Evolutionary conservation across 139 green algal genomes (phyloP).

Genomic region (Edaphochlamys debaryana): DNA sequence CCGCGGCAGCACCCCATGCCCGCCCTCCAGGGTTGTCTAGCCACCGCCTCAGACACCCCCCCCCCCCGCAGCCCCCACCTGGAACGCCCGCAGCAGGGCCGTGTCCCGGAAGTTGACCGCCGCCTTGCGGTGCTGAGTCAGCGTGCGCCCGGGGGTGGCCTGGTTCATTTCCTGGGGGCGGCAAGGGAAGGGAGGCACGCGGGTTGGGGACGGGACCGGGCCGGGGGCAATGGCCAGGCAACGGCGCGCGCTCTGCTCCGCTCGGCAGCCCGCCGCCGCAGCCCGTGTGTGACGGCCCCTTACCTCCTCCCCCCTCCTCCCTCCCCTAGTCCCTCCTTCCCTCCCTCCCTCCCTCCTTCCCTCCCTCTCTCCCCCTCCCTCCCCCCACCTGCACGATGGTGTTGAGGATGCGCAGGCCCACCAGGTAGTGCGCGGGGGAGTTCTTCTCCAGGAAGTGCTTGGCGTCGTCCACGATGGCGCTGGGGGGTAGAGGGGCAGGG

Average conservation of each 20-base stretch:
- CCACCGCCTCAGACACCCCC: no score
- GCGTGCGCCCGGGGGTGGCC: slow-evolving; percentile 82
- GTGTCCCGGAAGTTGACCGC: slow-evolving; percentile 82
- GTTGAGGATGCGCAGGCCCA: slow-evolving; percentile 92
- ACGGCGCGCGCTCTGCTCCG: no score
- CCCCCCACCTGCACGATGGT: slow-evolving; percentile 74
- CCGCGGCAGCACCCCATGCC: no score
- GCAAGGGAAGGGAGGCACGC: background rate
- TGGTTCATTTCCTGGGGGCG: slow-evolving; percentile 89
- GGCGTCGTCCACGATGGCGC: slow-evolving; percentile 90
- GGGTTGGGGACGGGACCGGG: no score
- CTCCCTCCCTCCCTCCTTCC: no score
- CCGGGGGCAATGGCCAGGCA: no score
- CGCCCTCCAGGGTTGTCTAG: no score
- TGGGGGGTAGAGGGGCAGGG: no score
- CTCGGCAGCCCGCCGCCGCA: no score
- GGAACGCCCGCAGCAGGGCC: slow-evolving; percentile 55
- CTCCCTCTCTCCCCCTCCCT: background rate
- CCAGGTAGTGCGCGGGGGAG: slow-evolving; percentile 81
- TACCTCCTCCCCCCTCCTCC: background rate
- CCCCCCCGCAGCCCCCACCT: no score
- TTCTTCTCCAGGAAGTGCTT: slow-evolving; percentile 61
- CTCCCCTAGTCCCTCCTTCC: background rate
- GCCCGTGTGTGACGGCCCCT: no score
- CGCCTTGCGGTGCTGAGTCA: slow-evolving; percentile 94